Base-by-base conservation (phyloP, 179 eudicot genomes). In the Patellifolia procumbens region DNA sequence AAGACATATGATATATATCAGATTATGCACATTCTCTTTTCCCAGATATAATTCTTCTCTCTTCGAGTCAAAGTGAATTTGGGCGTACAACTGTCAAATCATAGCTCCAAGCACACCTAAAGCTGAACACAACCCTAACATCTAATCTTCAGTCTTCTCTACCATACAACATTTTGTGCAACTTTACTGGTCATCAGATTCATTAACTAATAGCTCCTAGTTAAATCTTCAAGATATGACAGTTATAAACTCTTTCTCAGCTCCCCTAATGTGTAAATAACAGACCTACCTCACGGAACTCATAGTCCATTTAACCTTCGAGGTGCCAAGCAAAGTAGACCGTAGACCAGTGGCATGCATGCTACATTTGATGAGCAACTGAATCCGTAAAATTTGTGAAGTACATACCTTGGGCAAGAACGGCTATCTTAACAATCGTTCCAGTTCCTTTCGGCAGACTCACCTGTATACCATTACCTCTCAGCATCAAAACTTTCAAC, bases 371-470 rank as follows among this genome's bases (percentile, higher is more conserved):
- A 24, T 8, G 8, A 59, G 43, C 22, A 55, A 6, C 13, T 68
- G 55, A 31, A 55, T 76, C 20, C 26, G 56, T 39, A 56, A 10
- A 56, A 63, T 35, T 2, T 19, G 51, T 43, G 31, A 70, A 69
- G 52, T 55, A 34, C 9, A 43, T 84, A 93, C 99, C 99, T 93
- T 93, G 99, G 24, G 99, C 89, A 74, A 95, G 93, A 86, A 95
- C 99, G 63, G 98, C 98, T 73, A 93, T 92, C 85, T 87, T 95
- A 63, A 95, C 91, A 1, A 85, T 84, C 81, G 89, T 91, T 77
- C 99, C 99, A 72, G 98, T 91, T 68, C 98, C 99, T 85, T 95
- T 95, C 39, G 99, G 99, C 85, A 95, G 86, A 85, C 83, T 93
- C 83, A 95, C 99, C 99, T 95, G 83, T 74, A 74, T 43, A 69